phyloP scores from a whole-genome alignment of 2,329 filamentous ascomycete species.

The Blumeriella jaapii region DNA sequence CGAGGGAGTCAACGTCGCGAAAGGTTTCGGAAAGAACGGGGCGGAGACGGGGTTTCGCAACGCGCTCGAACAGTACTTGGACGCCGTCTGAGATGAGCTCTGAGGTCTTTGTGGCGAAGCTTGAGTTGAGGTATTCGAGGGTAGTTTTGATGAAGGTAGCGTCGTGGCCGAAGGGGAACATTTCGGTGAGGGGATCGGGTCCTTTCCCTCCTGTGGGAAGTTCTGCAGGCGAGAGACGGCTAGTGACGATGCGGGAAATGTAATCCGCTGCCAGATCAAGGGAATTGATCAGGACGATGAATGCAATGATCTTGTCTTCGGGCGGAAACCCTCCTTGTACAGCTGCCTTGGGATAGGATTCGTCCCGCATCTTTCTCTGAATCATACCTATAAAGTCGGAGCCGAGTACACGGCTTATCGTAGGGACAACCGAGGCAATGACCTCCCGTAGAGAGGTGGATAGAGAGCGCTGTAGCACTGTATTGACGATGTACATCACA shows the following conservation, averaged over 20 bases:
- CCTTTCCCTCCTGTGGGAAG: constrained; percentile 29
- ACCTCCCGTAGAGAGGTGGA: constrained; percentile 76
- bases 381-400: constrained; percentile 95
- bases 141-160: constrained; percentile 55
- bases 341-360: constrained; percentile 73
- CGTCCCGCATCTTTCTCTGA: constrained; percentile 93
- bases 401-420: constrained; percentile 67
- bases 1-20: constrained; percentile 69
- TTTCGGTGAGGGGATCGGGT: constrained; percentile 38
- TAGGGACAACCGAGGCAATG: constrained; percentile 66
- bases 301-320: constrained; percentile 78
- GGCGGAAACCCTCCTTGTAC: constrained; percentile 74
- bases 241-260: constrained; percentile 69
- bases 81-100: constrained; percentile 80
- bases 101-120: constrained; percentile 65
- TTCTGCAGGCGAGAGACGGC: constrained; percentile 42
- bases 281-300: constrained; percentile 91
- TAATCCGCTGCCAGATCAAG: constrained; percentile 90
- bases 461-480: constrained; percentile 75
- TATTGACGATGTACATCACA: constrained; percentile 98
- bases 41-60: constrained; percentile 74
- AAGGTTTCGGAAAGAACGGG: constrained; percentile 82
- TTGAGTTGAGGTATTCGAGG: constrained; percentile 55
- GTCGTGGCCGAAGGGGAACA: constrained; percentile 75
- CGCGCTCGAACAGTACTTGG: constrained; percentile 74